phyloP scores from a whole-genome alignment of 2,329 filamentous ascomycete species.

The Colletotrichum australisinense region DNA sequence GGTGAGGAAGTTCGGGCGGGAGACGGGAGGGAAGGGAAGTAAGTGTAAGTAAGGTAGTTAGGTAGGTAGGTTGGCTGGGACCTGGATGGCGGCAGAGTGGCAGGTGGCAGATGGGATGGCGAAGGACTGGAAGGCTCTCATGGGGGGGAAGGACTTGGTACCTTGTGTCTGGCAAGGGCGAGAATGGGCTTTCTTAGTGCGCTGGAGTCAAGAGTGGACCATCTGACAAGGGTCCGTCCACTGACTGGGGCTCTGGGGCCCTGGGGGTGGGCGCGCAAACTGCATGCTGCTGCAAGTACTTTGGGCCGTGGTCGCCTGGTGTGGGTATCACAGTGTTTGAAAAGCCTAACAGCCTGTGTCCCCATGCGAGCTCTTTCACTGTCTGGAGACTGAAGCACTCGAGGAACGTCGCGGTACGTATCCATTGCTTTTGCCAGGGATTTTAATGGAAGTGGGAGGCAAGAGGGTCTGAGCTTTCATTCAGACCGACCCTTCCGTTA shows the following conservation, averaged over 20 bases:
- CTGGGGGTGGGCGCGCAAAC: constrained; percentile 19
- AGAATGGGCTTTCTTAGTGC: constrained; percentile 7
- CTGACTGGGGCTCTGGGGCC: constrained; percentile 4
- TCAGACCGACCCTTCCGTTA: constrained; percentile 26
- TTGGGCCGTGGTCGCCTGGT: constrained; percentile 1
- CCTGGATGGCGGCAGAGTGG: constrained; percentile 34
- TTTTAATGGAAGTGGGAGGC: constrained; percentile 22
- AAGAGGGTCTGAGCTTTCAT: constrained; percentile 25
- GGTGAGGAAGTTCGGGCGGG: constrained; percentile 22
- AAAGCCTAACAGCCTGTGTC: neutral
- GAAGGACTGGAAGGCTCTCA: constrained; percentile 1
- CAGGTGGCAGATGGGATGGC: constrained; percentile 32
- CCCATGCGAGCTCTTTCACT: constrained; percentile 11
- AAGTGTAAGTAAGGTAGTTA: neutral
- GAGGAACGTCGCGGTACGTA: constrained; percentile 5
- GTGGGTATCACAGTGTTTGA: constrained; percentile 21
- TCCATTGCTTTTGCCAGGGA: constrained; percentile 11
- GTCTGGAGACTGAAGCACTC: constrained; percentile 14
- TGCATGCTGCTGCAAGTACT: constrained; percentile 21
- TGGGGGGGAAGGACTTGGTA: neutral
- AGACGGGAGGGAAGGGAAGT: constrained; percentile 30
- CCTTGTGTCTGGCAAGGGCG: constrained; percentile 4
- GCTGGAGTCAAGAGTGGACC: neutral
- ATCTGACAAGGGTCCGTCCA: constrained; percentile 30
- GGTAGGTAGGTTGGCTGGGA: constrained; percentile 30